These are phyloP conservation scores for Cryphonectria japonica DNA, from an alignment of 2,329 filamentous ascomycete genomes.

Conservation along the genomic window DNA sequence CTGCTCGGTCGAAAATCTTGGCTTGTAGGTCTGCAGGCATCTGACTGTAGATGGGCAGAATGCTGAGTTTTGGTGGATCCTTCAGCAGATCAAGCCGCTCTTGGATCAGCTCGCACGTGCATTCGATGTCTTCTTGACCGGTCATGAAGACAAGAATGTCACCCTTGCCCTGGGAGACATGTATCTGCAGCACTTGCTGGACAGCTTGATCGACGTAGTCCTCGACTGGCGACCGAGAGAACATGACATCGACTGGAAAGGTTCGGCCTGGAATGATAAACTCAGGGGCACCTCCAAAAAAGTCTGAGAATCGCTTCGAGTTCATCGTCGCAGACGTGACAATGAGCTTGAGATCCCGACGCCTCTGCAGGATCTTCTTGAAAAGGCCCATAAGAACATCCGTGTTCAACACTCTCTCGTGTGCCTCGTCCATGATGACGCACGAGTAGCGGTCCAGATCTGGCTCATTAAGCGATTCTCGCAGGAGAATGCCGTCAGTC, in stretches of 20 bases:
- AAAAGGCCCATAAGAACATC: slow-evolving; percentile 97
- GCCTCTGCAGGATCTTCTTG: slow-evolving; percentile 90
- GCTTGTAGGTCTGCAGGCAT: slow-evolving; percentile 98
- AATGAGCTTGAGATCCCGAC: slow-evolving; percentile 92
- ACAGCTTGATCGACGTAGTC: slow-evolving; percentile 98
- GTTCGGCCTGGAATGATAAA: slow-evolving; percentile 96
- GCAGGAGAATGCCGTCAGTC: slow-evolving; percentile 93
- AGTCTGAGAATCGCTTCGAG: slow-evolving; percentile 90
- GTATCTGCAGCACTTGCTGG: slow-evolving; percentile 92
- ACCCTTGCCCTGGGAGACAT: slow-evolving; percentile 89
- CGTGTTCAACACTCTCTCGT: slow-evolving; percentile 94
- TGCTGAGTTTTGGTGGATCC: slow-evolving; percentile 91
- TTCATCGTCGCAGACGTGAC: slow-evolving; percentile 99
- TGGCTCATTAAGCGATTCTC: slow-evolving; percentile 89
- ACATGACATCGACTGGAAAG: slow-evolving; percentile 96
- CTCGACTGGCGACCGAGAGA: slow-evolving; percentile 90
- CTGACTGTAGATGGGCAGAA: slow-evolving; percentile 97
- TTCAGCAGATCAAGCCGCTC: slow-evolving; percentile 88
- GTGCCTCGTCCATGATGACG: slow-evolving; percentile 99
- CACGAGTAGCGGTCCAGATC: slow-evolving; percentile 96
- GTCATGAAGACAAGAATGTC: slow-evolving; percentile 99
- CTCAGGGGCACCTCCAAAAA: slow-evolving; percentile 94
- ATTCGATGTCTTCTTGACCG: slow-evolving; percentile 97
- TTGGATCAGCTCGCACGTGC: slow-evolving; percentile 89
- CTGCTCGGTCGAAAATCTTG: slow-evolving; percentile 93